Percentiles rank a stretch among this genome's conserved stretches.
These are phyloP conservation scores for Athelia sp. DNA, from an alignment of 1,284 basidiomycete genomes.

Conservation along the genomic window DNA sequence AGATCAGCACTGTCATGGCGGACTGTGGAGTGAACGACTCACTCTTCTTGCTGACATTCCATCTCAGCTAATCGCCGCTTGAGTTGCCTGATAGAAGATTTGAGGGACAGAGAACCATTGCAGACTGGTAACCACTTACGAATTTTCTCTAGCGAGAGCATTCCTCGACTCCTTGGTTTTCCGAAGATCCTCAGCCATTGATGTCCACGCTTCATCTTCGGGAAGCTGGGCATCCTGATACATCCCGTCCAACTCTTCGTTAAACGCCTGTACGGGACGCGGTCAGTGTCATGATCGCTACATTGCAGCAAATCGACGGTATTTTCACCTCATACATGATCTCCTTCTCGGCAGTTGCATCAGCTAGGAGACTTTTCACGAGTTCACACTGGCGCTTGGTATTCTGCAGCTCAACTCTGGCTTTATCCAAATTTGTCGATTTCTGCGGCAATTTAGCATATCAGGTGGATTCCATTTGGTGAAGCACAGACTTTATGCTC, in stretches of 20 bases:
- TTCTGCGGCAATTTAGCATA: too few species aligned
- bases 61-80: constrained; percentile 68
- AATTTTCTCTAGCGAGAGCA: constrained; percentile 68
- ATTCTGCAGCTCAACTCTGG: constrained; percentile 62
- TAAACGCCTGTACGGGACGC: constrained; percentile 68
- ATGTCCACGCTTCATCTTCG: constrained; percentile 71
- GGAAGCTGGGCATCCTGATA: constrained; percentile 77
- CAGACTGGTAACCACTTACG: constrained; percentile 39
- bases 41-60: constrained; percentile 78
- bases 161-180: constrained; percentile 76
- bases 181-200: constrained; percentile 68
- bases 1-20: constrained; percentile 11
- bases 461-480: too few species aligned
- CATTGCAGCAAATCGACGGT: constrained; percentile 6
- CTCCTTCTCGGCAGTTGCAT: constrained; percentile 82
- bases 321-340: constrained; percentile 87
- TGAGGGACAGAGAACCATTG: constrained; percentile 5
- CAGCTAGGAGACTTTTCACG: constrained; percentile 68
- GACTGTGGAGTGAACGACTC: constrained; percentile 26
- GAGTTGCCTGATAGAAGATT: constrained; percentile 46
- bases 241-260: constrained; percentile 87
- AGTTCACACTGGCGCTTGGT: constrained; percentile 71
- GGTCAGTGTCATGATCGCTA: constrained; percentile 5
- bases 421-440: constrained; percentile 51
- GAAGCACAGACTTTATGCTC: constrained; percentile 12